Evolutionary conservation across 805 yeast genomes (phyloP), one percentile per base, ranked within the genome.

Genomic region (Monosporozyma siamensis): DNA sequence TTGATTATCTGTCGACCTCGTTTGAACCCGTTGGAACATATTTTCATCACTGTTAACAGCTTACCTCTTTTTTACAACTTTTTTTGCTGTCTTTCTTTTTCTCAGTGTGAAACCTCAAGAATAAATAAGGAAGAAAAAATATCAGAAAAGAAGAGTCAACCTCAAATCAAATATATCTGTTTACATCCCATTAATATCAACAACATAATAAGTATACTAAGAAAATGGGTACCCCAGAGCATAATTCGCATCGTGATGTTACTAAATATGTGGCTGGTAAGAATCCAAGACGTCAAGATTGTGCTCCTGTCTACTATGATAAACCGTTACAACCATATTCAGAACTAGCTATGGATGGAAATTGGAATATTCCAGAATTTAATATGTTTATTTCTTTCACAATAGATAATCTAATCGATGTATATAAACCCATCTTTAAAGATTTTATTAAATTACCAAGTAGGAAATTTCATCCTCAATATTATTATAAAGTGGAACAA

Each of bases 381-480:
- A 57, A 61, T 38, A 37, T 49, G 6, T 58, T 59, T 41, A 53
- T 59, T 15, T 48, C 53, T n/a, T 58, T 50, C 37, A 55, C 61
- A 4, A 39, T 63, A 14, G 61, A 61, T 41, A 48, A 50, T 14
- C 47, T 61, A 36, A 45, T 51, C 4, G 62, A 61, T 17, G 46
- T 54, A 12, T 55, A 59, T 44, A 51, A 50, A 34, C 43, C 41
- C n/a, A 45, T 61, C 27, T 63, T 63, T 39, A 63, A 71, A 49
- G 75, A 77, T 59, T 87, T 88, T 62, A 59, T 78, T 47, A 78
- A 76, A 50, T 68, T 87, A 30, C 96, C 95, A 6, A 72, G 82
- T 21, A 76, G 78, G 50, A 78, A 80, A 56, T 63, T 75, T 37
- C 86, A 83, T 55, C 88, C 95, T 0, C 94, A 86, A 56, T 88